phyloP scores from a whole-genome alignment of 305 asterid species.

The Nicotiana rustica region DNA sequence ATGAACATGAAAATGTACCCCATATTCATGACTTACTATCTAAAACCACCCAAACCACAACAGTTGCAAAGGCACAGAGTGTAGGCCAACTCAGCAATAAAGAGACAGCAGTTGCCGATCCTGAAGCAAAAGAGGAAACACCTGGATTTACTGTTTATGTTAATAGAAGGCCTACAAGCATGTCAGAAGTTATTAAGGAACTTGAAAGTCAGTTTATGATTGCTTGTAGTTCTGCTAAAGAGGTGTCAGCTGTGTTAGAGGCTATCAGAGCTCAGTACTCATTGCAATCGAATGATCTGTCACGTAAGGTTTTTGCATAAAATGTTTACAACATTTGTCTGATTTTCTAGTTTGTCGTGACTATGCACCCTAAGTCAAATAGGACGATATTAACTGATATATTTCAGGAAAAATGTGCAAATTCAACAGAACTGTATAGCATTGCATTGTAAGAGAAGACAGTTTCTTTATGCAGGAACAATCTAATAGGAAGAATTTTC shows the following conservation, averaged over 20 bases:
- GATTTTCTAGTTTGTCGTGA: not conserved
- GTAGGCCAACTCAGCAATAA: constrained; percentile 63
- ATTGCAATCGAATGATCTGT: constrained; percentile 64
- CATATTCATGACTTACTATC: constrained; percentile 44
- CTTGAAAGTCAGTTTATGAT: constrained; percentile 87
- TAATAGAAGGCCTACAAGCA: constrained; percentile 87
- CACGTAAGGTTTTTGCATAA: constrained; percentile 56
- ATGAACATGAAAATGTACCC: constrained; percentile 33
- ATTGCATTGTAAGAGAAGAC: not conserved
- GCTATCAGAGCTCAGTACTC: constrained; percentile 81
- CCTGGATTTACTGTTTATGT: constrained; percentile 93
- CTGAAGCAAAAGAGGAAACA: constrained; percentile 69
- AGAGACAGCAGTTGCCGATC: constrained; percentile 64
- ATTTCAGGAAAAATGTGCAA: not conserved
- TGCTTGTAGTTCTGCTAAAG: constrained; percentile 79
- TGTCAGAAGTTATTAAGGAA: constrained; percentile 92
- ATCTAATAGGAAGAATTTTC: not conserved
- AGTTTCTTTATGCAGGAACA: not conserved
- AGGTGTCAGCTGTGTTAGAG: constrained; percentile 82
- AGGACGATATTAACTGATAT: not conserved
- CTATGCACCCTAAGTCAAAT: no score
- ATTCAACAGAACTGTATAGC: constrained; percentile 11
- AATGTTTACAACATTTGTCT: not conserved
- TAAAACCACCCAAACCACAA: constrained; percentile 52
- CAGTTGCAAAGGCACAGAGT: constrained; percentile 69